Evolutionary conservation across 2,329 filamentous ascomycete species (phyloP).

Genomic region (Neonectria ditissima): DNA sequence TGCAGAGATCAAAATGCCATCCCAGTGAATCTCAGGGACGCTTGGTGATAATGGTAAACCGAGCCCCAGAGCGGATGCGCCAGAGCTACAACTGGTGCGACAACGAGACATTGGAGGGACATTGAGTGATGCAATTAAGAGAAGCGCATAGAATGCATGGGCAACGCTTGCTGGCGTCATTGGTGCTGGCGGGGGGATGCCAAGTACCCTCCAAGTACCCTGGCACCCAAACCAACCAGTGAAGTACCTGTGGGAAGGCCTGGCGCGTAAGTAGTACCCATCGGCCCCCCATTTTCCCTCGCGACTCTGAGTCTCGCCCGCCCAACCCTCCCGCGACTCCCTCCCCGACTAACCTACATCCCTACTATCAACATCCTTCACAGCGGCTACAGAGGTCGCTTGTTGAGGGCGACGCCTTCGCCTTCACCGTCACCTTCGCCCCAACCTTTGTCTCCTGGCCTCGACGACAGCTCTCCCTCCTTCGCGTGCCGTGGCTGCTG

Average conservation of each 20-base stretch:
- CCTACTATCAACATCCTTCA: constrained; percentile 18
- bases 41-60: not conserved
- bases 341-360: constrained; percentile 20
- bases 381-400: constrained; percentile 16
- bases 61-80: not conserved
- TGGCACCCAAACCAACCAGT: constrained; percentile 9
- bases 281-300: constrained; percentile 27
- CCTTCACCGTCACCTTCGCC: constrained; percentile 23
- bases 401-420: constrained; percentile 36
- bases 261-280: constrained; percentile 20
- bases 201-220: constrained; percentile 5
- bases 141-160: constrained; percentile 18
- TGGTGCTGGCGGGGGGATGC: constrained; percentile 19
- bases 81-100: not conserved
- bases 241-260: constrained; percentile 12
- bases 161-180: constrained; percentile 21
- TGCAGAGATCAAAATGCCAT: not conserved
- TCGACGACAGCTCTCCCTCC: constrained; percentile 28
- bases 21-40: not conserved
- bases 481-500: constrained; percentile 32
- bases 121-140: constrained; percentile 23
- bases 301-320: constrained; percentile 26
- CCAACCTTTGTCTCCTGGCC: constrained; percentile 15
- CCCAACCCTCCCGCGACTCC: constrained; percentile 26
- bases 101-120: not conserved